These are phyloP conservation scores for Daldinia grandis DNA, from an alignment of 495 filamentous ascomycete genomes.

Conservation along the genomic window DNA sequence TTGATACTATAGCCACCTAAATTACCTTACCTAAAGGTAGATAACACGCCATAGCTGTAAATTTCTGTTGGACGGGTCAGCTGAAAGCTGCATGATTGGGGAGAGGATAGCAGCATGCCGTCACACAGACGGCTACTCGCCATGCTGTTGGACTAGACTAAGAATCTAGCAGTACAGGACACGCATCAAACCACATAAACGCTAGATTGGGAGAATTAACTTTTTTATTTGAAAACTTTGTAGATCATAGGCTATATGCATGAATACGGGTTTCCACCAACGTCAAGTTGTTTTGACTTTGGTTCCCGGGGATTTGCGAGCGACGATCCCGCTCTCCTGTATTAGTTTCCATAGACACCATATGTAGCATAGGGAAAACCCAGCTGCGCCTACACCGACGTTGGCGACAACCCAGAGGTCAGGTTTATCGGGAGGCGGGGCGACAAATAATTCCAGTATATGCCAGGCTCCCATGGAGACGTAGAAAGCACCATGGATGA, in stretches of 20 bases:
- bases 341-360: slow-evolving; percentile 85
- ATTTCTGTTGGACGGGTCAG: no score
- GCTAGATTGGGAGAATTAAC: not conserved
- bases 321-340: slow-evolving; percentile 62
- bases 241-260: slow-evolving; percentile 19
- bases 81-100: no score
- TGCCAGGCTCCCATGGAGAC: slow-evolving; percentile 81
- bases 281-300: slow-evolving; percentile 55
- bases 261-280: not conserved
- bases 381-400: slow-evolving; percentile 81
- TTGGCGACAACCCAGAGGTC: slow-evolving; percentile 95
- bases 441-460: slow-evolving; percentile 70
- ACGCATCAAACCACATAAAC: not conserved
- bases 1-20: no score
- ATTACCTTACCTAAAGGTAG: no score
- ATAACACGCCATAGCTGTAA: no score
- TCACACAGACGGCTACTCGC: no score
- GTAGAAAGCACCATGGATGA: slow-evolving; percentile 81
- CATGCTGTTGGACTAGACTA: no score
- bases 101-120: no score
- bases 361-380: slow-evolving; percentile 85
- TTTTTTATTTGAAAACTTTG: slow-evolving; percentile 21
- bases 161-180: not conserved
- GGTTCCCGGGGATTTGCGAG: slow-evolving; percentile 31
- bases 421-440: slow-evolving; percentile 76